phyloP scores from a whole-genome alignment of 345 rosid species.

The Gynandropsis gynandra region DNA sequence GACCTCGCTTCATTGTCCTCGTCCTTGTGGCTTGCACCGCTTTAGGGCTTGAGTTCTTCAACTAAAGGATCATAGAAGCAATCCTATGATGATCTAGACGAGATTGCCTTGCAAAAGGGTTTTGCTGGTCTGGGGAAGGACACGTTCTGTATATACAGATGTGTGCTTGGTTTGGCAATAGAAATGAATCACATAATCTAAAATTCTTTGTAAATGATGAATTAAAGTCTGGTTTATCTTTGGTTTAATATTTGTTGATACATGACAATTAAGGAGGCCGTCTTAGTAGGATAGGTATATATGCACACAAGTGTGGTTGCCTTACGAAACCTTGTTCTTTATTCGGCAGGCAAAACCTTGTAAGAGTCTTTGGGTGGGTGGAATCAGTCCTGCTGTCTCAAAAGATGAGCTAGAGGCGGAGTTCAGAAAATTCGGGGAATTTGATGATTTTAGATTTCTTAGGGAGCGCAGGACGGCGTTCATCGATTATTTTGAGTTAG shows the following conservation, averaged over 20 bases:
- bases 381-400: constrained; percentile 55
- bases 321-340: neutral
- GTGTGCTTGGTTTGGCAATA: constrained; percentile 14
- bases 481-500: constrained; percentile 53
- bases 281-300: too few relatives aligned
- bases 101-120: neutral
- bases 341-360: constrained; percentile 67
- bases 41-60: too few relatives aligned
- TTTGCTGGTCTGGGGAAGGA: neutral
- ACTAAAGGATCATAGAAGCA: neutral
- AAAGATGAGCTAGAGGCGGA: constrained; percentile 64
- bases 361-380: constrained; percentile 88
- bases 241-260: neutral
- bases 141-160: neutral
- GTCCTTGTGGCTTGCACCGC: too few relatives aligned
- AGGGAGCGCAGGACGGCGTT: constrained; percentile 74
- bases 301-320: too few relatives aligned
- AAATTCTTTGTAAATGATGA: neutral
- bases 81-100: constrained; percentile 2
- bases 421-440: constrained; percentile 65
- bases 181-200: neutral
- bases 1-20: too few relatives aligned
- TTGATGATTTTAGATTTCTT: constrained; percentile 69
- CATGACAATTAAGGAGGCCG: neutral
- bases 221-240: constrained; percentile 6